These are phyloP conservation scores for Zarea fungicola DNA, from an alignment of 2,329 filamentous ascomycete species.

Conservation along the genomic window DNA sequence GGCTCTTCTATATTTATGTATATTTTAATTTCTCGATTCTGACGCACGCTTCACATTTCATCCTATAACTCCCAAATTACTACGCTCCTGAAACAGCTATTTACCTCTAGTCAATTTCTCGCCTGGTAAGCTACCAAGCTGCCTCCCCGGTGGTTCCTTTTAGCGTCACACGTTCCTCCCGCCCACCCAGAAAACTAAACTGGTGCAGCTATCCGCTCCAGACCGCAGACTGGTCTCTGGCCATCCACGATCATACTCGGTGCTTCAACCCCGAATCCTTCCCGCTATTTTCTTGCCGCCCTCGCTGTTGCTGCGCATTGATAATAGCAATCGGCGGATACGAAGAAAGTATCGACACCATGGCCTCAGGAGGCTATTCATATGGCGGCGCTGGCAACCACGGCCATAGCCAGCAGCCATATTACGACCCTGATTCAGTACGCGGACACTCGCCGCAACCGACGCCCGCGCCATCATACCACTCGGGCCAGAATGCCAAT, in stretches of 20 bases:
- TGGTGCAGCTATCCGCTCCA: constrained; percentile 2
- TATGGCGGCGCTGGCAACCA: background rate
- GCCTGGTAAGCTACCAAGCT: background rate
- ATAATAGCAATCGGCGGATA: background rate
- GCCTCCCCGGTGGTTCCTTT: background rate
- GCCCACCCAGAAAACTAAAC: constrained; percentile 9
- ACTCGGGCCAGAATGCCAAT: constrained; percentile 16
- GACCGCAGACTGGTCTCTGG: constrained; percentile 9
- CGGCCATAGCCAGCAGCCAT: constrained; percentile 31
- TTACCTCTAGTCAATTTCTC: constrained; percentile 11
- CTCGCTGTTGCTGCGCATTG: background rate
- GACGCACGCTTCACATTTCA: too few species aligned
- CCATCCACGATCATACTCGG: background rate
- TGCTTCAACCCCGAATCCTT: background rate
- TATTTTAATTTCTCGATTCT: too few species aligned
- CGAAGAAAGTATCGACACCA: constrained; percentile 28
- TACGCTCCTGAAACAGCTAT: constrained; percentile 8
- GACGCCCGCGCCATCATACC: constrained; percentile 35
- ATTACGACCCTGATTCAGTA: constrained; percentile 29
- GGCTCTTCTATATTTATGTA: too few species aligned
- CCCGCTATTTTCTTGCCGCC: background rate
- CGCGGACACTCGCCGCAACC: constrained; percentile 38
- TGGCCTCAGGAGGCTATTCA: constrained; percentile 66
- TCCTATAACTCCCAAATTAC: too few species aligned
- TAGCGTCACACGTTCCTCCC: constrained; percentile 11